A percentile compares a stretch with the other conserved stretches of the same genome.
These are phyloP conservation scores for Porcisia deanei DNA, from an alignment of 208 protist genomes.

Conservation along the genomic window DNA sequence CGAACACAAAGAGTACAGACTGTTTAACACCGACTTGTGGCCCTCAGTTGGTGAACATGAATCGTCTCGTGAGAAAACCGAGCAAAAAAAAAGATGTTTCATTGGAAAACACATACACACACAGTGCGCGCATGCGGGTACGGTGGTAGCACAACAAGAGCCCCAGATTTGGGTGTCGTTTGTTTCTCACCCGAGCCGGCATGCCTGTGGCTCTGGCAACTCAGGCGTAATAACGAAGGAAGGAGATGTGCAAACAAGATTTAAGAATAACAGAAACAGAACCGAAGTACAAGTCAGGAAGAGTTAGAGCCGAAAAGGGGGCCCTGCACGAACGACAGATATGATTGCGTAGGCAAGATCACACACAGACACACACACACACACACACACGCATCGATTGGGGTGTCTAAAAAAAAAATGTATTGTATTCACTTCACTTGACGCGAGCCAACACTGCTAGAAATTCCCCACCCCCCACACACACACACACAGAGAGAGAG, in stretches of 20 bases:
- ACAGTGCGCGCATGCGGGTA: background rate
- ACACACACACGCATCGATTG: background rate
- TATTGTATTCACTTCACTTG: no score
- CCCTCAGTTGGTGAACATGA: background rate
- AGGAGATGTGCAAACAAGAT: background rate
- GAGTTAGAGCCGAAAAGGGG: background rate
- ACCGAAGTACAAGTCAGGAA: background rate
- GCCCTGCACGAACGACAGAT: background rate
- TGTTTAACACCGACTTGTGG: background rate
- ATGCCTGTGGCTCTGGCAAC: background rate
- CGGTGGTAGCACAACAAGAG: background rate
- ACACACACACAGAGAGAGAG: background rate
- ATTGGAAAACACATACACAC: background rate
- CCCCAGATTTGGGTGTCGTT: background rate
- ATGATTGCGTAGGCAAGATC: no score
- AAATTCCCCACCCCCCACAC: background rate
- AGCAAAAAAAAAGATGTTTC: background rate
- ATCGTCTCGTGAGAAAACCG: background rate
- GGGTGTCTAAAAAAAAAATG: no score
- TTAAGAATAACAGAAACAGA: conserved; percentile 5
- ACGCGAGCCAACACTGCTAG: background rate
- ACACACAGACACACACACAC: background rate
- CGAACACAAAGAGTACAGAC: background rate
- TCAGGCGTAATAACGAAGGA: background rate
- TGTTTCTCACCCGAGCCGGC: background rate